Evolutionary conservation across 345 rosid genomes (phyloP), one percentile per base, ranked within the genome.

Genomic region (Murraya paniculata): DNA sequence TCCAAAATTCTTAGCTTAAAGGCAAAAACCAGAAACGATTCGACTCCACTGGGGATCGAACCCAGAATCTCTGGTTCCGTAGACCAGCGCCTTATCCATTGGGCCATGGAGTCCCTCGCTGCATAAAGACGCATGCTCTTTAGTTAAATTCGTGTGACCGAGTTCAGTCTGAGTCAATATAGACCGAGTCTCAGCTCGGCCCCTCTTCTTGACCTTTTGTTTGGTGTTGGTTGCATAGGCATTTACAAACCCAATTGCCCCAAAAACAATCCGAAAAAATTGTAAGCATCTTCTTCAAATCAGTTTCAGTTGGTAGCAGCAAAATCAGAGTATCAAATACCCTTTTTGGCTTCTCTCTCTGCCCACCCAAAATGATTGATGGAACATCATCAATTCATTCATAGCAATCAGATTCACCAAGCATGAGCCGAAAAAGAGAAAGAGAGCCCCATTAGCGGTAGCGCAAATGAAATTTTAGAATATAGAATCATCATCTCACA

Each of bases 11-110:
- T 0, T 11, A 16, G 50, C 3, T 45, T 0, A 11, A 45, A 3
- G 1, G 1, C 18, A 0, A 45, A 45, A 45, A 45, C 0, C 0
- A 0, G 4, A 45, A 11, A 13, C 50, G 5, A 13, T 0, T 1
- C 57, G 57, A 89, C 89, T 87, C 88, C 86, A 78, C 89, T 85
- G 90, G 91, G 91, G 89, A 83, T 89, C 90, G 86, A 86, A 88
- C 89, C 89, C 89, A 88, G 89, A 87, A 84, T 85, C 90, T 87
- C 91, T 81, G 86, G 88, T 87, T 89, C 72, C 89, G 93, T 88
- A 85, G 91, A 88, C 88, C 90, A 87, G 95, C 86, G 86, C 90
- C 90, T 88, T 84, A 84, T 86, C 89, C 91, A 84, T 91, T 88
- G 88, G 87, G 86, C 89, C 88, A 85, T 62, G 84, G 87, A 86